Conservation (phyloP, 768 basidiomycete species). For the Mycena galopus region DNA sequence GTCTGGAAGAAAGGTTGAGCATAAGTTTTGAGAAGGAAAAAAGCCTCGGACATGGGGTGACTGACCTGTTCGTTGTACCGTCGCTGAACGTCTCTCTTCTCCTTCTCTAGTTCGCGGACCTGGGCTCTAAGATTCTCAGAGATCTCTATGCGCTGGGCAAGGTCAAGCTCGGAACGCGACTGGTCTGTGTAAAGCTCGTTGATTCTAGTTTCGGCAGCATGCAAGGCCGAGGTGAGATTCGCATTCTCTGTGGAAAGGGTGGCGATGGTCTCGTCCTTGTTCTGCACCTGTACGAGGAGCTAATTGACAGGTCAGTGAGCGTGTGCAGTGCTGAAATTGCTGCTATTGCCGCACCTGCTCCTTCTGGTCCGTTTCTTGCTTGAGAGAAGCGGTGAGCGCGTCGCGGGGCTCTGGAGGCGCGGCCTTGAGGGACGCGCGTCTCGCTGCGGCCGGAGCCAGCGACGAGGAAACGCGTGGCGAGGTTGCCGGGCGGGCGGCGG, state of each 20-base stretch:
- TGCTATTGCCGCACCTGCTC: constrained; percentile 70
- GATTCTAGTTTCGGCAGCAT: constrained; percentile 78
- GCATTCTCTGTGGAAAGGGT: constrained; percentile 74
- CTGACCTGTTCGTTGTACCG: constrained; percentile 91
- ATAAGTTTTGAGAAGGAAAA: constrained; percentile 5
- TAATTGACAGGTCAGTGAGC: constrained; percentile 44
- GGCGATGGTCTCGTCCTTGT: constrained; percentile 80
- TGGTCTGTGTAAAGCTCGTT: constrained; percentile 88
- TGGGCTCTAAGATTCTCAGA: constrained; percentile 85
- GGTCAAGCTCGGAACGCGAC: constrained; percentile 82
- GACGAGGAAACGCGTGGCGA: constrained; percentile 69
- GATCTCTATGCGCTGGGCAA: constrained; percentile 86
- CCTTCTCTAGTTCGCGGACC: constrained; percentile 89
- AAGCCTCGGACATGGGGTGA: constrained; percentile 19
- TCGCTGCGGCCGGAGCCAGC: constrained; percentile 58
- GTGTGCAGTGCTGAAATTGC: constrained; percentile 6
- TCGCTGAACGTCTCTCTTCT: constrained; percentile 85
- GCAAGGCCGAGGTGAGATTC: constrained; percentile 72
- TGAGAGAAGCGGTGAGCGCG: constrained; percentile 71
- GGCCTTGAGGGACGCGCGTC: constrained; percentile 66
- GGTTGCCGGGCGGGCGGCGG: constrained; percentile 76
- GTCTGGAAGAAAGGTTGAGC: constrained; percentile 61
- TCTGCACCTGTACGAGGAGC: constrained; percentile 83
- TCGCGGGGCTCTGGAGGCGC: constrained; percentile 67
- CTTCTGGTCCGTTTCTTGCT: constrained; percentile 84